Base-by-base conservation (phyloP, 2,329 filamentous ascomycete species). In the Amylocarpus encephaloides region DNA sequence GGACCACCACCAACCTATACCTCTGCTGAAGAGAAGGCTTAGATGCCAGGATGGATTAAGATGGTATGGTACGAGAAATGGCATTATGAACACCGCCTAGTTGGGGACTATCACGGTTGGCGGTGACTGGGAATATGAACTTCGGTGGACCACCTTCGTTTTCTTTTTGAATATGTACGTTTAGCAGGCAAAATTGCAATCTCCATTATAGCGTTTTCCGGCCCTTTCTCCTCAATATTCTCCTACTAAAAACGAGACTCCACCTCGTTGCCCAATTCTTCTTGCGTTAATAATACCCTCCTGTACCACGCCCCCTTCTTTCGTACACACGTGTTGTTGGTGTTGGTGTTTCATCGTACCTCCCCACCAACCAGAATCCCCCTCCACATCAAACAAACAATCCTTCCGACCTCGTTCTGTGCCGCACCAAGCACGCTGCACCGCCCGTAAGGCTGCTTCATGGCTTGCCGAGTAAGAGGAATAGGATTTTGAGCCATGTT, bases 1-100 rank as follows among this genome's bases (percentile, higher is more conserved):
- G 58, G 54, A 7, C 55, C 63, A 41, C 63, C 64, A 41, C 64
- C 62, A n/a, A 54, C 59, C 13, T 66, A 65, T 30, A 58, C 26
- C 2, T 13, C 19, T 6, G 43, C 36, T 34, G 39, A 48, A 26
- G 46, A 47, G 22, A 47, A 47, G 26, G 44, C 22, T 13, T 47
- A 38, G 11, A 38, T 16, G 29, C 15, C 5, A 10, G 34, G 7
- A 26, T 7, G 7, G 22, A 26, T 26, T 26, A 13, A 10, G 11
- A 36, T 13, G 34, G 34, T 5, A 10, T 36, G 5, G 34, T 13
- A 36, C 3, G 16, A 39, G 13, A 19, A 19, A 15, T 40, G 38
- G 38, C n/a, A 19, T 16, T 40, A 15, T 15, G 38, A 15, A 26
- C 22, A 26, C 22, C 15, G 34, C 12, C 34, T 13, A 10, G 34